Conservation (phyloP, 495 filamentous ascomycete genomes). For the Darksidea phi region DNA sequence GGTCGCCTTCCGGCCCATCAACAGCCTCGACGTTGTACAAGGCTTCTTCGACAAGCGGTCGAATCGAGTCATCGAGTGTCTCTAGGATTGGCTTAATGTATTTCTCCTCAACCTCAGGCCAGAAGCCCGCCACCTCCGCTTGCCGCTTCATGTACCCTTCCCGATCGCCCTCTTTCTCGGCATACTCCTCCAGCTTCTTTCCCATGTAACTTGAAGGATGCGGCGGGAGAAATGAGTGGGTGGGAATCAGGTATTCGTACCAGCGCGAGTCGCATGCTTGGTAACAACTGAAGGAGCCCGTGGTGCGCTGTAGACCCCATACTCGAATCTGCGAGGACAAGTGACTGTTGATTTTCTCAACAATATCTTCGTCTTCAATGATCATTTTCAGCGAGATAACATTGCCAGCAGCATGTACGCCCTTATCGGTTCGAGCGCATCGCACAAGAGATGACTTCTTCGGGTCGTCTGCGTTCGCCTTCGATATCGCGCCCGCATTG, state of each 20-base stretch:
- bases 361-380: conserved; percentile 81
- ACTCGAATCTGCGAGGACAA: conserved; percentile 85
- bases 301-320: conserved; percentile 86
- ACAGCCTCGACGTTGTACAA: conserved; percentile 47
- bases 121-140: conserved; percentile 74
- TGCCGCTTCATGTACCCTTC: conserved; percentile 67
- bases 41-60: conserved; percentile 44
- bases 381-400: conserved; percentile 94
- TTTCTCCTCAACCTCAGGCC: conserved; percentile 74
- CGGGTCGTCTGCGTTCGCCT: conserved; percentile 92
- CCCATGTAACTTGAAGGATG: conserved; percentile 83
- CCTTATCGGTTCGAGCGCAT: conserved; percentile 95
- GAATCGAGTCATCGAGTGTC: conserved; percentile 48
- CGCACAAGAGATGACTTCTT: conserved; percentile 93
- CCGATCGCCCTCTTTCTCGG: conserved; percentile 67
- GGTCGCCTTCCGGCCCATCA: conserved; percentile 4
- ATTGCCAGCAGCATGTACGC: conserved; percentile 95
- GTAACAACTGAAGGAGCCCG: conserved; percentile 85
- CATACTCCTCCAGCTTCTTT: conserved; percentile 68
- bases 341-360: conserved; percentile 83
- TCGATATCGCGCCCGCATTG: conserved; percentile 86
- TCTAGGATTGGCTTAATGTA: conserved; percentile 72
- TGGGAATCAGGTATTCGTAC: conserved; percentile 95
- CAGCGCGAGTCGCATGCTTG: conserved; percentile 87
- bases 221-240: conserved; percentile 84